Evolutionary conservation across 2,329 filamentous ascomycete genomes (phyloP).

Genomic region (Pestalotiopsis sp.): DNA sequence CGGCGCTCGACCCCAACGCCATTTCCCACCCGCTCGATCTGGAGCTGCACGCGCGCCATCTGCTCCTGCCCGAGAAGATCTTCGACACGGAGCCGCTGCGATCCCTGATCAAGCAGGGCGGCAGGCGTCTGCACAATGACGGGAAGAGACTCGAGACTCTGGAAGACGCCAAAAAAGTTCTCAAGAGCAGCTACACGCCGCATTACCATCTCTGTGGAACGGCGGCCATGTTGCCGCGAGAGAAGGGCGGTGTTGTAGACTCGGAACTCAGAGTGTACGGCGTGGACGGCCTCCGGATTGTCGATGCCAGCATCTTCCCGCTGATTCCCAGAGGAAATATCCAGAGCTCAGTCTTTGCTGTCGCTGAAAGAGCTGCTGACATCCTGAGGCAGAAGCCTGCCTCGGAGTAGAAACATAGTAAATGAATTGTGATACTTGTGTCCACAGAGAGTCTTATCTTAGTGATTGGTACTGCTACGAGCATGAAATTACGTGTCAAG

Average conservation of each 20-base stretch:
- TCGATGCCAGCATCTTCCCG: constrained; percentile 24
- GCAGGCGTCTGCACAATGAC: constrained; percentile 31
- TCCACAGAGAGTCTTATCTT: no score
- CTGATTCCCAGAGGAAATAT: constrained; percentile 20
- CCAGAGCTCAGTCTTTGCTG: constrained; percentile 20
- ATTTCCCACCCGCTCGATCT: constrained; percentile 60
- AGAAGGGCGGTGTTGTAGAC: constrained; percentile 21
- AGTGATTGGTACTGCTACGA: no score
- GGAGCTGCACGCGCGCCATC: constrained; percentile 48
- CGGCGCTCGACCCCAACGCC: constrained; percentile 58
- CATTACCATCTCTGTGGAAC: constrained; percentile 53
- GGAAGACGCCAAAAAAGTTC: constrained; percentile 39
- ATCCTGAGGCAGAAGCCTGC: constrained; percentile 17
- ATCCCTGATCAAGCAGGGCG: constrained; percentile 42
- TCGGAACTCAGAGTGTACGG: constrained; percentile 19
- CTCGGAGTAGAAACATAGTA: neutral
- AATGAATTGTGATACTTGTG: no score
- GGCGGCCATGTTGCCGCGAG: constrained; percentile 31
- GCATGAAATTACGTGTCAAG: no score
- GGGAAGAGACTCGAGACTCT: constrained; percentile 32
- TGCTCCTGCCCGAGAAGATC: constrained; percentile 42
- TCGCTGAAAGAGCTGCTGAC: constrained; percentile 23
- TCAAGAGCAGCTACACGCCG: constrained; percentile 36
- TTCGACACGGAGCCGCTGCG: constrained; percentile 42
- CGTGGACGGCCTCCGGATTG: constrained; percentile 17